A percentile compares a stretch with the other conserved stretches of the same genome.
These are phyloP conservation scores for Populus pruinosa DNA, from an alignment of 345 rosid species.

Conservation along the genomic window DNA sequence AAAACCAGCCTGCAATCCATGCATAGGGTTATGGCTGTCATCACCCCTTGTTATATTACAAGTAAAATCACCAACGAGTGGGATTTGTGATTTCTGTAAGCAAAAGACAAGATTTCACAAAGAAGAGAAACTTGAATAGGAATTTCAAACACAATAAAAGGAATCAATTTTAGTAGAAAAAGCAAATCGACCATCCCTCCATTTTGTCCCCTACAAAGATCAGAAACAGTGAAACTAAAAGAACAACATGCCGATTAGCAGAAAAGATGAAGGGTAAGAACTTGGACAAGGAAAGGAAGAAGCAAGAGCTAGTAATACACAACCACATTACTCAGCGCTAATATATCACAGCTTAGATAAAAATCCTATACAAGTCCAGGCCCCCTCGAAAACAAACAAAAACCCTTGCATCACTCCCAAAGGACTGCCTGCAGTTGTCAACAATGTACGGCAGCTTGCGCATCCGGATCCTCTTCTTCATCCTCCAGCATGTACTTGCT, in stretches of 20 bases:
- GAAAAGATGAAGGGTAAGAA: no score
- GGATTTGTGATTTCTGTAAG: no score
- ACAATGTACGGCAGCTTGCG: conserved; percentile 10
- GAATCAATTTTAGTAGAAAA: not conserved
- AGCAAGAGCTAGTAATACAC: not conserved
- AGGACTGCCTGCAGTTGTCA: conserved; percentile 12
- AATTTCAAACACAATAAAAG: not conserved
- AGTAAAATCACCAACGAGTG: no score
- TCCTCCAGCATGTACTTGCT: conserved; percentile 61
- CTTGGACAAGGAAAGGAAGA: not conserved
- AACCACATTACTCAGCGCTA: conserved; percentile 1
- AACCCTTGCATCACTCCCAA: not conserved
- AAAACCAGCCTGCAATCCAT: no score
- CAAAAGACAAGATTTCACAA: no score
- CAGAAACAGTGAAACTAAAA: no score
- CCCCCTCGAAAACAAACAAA: not conserved
- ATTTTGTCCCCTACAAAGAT: no score
- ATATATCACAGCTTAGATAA: conserved; percentile 4
- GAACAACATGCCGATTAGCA: not conserved
- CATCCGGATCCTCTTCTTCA: conserved; percentile 31
- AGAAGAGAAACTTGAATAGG: not conserved
- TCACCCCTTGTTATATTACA: no score
- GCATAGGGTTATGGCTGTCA: no score
- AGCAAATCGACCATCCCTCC: no score
- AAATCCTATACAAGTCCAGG: conserved; percentile 4